phyloP scores from a whole-genome alignment of 2,329 filamentous ascomycete species.

The Aspergillus sergii region DNA sequence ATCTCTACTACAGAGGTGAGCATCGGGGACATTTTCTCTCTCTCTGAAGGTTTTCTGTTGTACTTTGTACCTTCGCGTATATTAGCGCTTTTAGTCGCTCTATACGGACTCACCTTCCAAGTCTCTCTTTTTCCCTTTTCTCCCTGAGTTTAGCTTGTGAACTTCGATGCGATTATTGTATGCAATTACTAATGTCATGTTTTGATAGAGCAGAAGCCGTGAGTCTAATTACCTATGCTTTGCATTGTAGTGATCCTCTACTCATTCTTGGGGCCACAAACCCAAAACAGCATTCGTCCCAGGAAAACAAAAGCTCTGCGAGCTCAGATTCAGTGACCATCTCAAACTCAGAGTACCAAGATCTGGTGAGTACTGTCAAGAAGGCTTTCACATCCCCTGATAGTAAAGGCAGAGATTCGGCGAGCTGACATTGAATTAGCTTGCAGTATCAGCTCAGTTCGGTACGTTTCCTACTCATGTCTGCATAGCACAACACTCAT shows the following conservation, averaged over 20 bases:
- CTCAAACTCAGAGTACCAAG: conserved; percentile 63
- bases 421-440: conserved; percentile 12
- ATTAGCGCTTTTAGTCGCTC: background rate
- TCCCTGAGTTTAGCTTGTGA: too few species aligned
- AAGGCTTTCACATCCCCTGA: background rate
- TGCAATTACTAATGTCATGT: conserved; percentile 1
- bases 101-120: background rate
- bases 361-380: conserved; percentile 50
- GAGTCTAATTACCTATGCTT: conserved; percentile 5
- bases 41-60: background rate
- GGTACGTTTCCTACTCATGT: conserved; percentile 12
- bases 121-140: background rate
- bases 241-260: background rate
- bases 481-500: background rate
- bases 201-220: conserved; percentile 15
- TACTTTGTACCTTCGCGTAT: background rate
- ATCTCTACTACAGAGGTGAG: conserved; percentile 63
- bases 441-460: conserved; percentile 20
- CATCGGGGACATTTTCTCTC: conserved; percentile 5
- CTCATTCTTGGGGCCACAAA: background rate
- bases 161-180: background rate
- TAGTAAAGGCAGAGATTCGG: background rate
- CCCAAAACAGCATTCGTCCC: conserved; percentile 42
- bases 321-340: conserved; percentile 55
- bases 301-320: conserved; percentile 39